These are phyloP conservation scores for Alectoria sarmentosa DNA, from an alignment of 495 filamentous ascomycete genomes.

Conservation along the genomic window DNA sequence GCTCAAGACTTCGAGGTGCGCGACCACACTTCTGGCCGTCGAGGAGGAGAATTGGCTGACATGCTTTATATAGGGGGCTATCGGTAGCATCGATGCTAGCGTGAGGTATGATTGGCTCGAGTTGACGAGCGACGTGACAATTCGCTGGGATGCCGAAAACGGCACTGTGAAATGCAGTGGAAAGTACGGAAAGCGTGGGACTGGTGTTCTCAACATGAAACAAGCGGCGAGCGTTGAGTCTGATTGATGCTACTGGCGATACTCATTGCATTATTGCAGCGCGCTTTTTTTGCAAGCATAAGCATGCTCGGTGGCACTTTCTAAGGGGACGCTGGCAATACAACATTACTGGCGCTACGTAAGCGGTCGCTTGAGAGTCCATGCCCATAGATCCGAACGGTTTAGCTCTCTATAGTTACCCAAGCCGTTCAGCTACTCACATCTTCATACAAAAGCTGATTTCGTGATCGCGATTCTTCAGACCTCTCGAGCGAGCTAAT, in stretches of 20 bases:
- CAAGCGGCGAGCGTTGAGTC: not conserved
- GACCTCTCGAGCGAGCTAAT: too few species aligned
- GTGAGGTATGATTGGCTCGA: not conserved
- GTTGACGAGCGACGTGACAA: not conserved
- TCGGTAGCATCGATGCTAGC: not conserved
- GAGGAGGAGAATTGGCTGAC: not conserved
- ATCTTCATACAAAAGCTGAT: too few species aligned
- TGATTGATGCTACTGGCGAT: not conserved
- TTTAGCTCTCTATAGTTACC: not conserved
- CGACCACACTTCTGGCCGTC: not conserved
- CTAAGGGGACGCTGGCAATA: not conserved
- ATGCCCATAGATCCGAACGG: not conserved
- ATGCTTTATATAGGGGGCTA: not conserved
- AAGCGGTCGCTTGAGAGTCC: not conserved
- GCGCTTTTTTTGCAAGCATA: not conserved
- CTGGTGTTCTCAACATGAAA: conserved; percentile 7
- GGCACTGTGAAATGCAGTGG: conserved; percentile 1
- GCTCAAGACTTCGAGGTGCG: conserved; percentile 5
- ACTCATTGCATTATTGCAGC: not conserved
- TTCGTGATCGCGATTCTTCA: too few species aligned
- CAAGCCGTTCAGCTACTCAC: not conserved
- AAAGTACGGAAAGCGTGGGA: conserved; percentile 8
- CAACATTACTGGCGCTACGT: not conserved
- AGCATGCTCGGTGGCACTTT: not conserved
- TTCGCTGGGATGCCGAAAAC: conserved; percentile 6